Base-by-base conservation (phyloP, 2,329 filamentous ascomycete genomes). In the Periconia macrospinosa region DNA sequence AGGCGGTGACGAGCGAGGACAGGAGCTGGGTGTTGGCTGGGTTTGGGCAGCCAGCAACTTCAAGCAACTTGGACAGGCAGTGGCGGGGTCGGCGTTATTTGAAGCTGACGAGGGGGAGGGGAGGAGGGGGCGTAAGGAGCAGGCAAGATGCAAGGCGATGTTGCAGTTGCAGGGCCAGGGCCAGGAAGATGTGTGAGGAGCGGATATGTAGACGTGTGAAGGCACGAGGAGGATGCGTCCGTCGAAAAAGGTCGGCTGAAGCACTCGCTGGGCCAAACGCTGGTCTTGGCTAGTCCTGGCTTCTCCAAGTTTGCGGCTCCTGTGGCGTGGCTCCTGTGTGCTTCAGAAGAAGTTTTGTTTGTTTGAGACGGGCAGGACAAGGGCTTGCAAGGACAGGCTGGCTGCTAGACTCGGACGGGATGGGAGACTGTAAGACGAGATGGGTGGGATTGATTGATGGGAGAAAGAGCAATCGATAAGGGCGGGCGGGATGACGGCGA, bases 171-270 rank as follows among this genome's bases (percentile, higher is more conserved):
- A 19, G 40, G 8, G 8, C n/a, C n/a, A n/a, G n/a, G n/a, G n/a
- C n/a, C n/a, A n/a, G n/a, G n/a, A n/a, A n/a, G n/a, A 15, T 18
- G 42, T 30, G 56, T 61, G 63, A 56, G 60, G 59, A 27, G 23
- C 8, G 23, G n/a, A n/a, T n/a, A 60, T 63, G 62, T 55, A n/a
- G n/a, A 48, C 45, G 27, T 3, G 47, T 47, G 52, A 8, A 62
- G 62, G 63, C 62, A 54, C 50, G 57, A 41, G 33, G 56, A 58
- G 60, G 52, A 57, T 58, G 59, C 59, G 37, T 47, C 43, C 54
- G 55, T 57, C 57, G 55, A 55, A 53, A 55, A 53, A 45, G 51
- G 45, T 40, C 54, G 49, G 53, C 60, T 63, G 58, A 60, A 57
- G 60, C 58, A 50, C 44, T n/a, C n/a, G 43, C 55, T 56, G 50